phyloP scores from a whole-genome alignment of 108 stramenopile genomes.

The Schizochytrium sp. region DNA sequence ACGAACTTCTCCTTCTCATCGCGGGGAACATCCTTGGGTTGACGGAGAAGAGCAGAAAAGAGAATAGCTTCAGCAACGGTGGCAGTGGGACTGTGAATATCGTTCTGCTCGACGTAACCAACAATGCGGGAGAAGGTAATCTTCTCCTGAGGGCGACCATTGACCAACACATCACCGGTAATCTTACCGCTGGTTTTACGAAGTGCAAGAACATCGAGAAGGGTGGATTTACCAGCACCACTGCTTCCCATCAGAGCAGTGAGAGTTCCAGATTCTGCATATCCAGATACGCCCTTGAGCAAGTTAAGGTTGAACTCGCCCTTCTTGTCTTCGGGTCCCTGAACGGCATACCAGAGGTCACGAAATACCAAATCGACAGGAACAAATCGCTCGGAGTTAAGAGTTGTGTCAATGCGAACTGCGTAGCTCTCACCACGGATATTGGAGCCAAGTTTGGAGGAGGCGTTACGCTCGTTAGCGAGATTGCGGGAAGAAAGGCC shows the following conservation, averaged over 20 bases:
- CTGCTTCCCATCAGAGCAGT: slow-evolving; percentile 70
- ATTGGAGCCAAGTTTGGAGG: neutral
- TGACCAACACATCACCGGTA: slow-evolving; percentile 75
- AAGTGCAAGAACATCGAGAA: slow-evolving; percentile 82
- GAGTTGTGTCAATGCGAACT: too few species aligned
- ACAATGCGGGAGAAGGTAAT: slow-evolving; percentile 65
- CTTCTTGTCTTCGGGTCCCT: neutral
- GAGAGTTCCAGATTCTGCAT: slow-evolving; percentile 57
- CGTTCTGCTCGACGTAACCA: slow-evolving; percentile 92
- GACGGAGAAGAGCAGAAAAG: slow-evolving; percentile 87
- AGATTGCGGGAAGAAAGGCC: neutral
- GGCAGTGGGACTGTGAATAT: slow-evolving; percentile 83
- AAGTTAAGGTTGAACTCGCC: slow-evolving; percentile 6
- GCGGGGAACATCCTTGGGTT: neutral
- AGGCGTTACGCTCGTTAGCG: neutral
- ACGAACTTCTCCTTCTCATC: slow-evolving; percentile 78
- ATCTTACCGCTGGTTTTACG: slow-evolving; percentile 78
- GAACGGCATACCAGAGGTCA: slow-evolving; percentile 51
- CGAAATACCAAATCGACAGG: slow-evolving; percentile 28
- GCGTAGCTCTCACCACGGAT: neutral
- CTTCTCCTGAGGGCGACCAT: slow-evolving; percentile 74
- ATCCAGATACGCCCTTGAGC: slow-evolving; percentile 53
- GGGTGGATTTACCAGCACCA: slow-evolving; percentile 79
- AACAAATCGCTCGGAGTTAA: neutral
- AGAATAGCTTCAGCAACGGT: slow-evolving; percentile 87